A percentile compares a stretch with the other conserved stretches of the same genome.
Conservation (phyloP, 345 rosid genomes). For the Punica granatum region DNA sequence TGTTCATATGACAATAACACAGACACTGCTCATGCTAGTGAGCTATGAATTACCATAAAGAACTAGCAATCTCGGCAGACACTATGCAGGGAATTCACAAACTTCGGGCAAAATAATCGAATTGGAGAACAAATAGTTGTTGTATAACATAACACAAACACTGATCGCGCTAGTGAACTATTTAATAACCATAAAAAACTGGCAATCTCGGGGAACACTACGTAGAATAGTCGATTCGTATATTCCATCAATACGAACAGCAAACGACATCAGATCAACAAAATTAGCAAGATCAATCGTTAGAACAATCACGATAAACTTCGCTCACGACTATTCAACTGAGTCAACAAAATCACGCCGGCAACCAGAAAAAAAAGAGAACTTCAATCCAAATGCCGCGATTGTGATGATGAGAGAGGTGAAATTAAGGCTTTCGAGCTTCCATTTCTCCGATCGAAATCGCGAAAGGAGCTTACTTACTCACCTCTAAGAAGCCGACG, state of each 20-base stretch:
- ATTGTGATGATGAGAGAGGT: no score
- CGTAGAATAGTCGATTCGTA: neutral
- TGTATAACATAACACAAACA: neutral
- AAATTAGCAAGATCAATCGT: neutral
- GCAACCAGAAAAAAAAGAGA: neutral
- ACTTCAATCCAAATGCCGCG: no score
- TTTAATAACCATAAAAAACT: neutral
- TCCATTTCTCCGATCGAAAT: neutral
- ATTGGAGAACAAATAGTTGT: neutral
- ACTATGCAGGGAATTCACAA: neutral
- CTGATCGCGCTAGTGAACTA: neutral
- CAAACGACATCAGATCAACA: neutral
- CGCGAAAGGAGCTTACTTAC: neutral
- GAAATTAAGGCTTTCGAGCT: no score
- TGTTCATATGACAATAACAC: neutral
- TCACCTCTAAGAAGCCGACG: neutral
- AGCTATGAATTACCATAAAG: neutral
- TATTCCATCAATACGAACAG: neutral
- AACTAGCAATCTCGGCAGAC: neutral
- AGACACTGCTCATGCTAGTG: neutral
- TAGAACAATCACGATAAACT: neutral
- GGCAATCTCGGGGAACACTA: neutral
- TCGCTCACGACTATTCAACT: neutral
- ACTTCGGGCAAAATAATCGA: neutral
- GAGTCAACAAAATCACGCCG: neutral